These are phyloP conservation scores for Vitellaria paradoxa DNA, from an alignment of 179 eudicot species.

Conservation along the genomic window DNA sequence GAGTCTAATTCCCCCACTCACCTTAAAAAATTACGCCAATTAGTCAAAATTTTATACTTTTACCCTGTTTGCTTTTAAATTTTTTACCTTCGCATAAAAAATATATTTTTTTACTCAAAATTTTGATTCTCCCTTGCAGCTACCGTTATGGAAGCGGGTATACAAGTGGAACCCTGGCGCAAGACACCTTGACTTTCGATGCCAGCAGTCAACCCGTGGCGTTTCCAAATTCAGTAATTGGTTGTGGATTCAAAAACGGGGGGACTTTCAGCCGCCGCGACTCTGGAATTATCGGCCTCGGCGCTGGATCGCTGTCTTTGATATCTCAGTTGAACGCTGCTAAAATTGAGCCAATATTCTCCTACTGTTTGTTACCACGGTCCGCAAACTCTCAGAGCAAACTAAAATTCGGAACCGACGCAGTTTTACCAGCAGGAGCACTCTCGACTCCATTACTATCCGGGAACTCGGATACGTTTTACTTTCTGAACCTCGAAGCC, in stretches of 20 bases:
- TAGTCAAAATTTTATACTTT: no score
- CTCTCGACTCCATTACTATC: background rate
- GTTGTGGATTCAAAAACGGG: conserved; percentile 51
- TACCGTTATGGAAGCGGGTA: conserved; percentile 48
- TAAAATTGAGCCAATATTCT: conserved; percentile 36
- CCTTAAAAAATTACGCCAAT: no score
- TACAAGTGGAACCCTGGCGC: conserved; percentile 39
- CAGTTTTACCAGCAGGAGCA: background rate
- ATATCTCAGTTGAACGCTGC: conserved; percentile 33
- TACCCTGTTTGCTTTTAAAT: no score
- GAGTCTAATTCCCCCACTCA: no score
- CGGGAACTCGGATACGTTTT: background rate
- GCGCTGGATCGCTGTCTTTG: conserved; percentile 42
- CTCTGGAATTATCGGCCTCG: conserved; percentile 47
- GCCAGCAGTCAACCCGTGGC: background rate
- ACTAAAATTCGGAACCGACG: conserved; percentile 1
- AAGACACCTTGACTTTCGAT: conserved; percentile 49
- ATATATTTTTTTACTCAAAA: no score
- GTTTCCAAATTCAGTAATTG: conserved; percentile 44
- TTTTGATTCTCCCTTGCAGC: background rate
- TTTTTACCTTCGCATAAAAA: no score
- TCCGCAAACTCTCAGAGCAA: conserved; percentile 18
- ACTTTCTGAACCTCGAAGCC: background rate
- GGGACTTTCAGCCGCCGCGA: conserved; percentile 41
- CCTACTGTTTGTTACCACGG: conserved; percentile 47